These are phyloP conservation scores for Microdochium trichocladiopsis DNA, from an alignment of 2,329 filamentous ascomycete genomes.

Conservation along the genomic window DNA sequence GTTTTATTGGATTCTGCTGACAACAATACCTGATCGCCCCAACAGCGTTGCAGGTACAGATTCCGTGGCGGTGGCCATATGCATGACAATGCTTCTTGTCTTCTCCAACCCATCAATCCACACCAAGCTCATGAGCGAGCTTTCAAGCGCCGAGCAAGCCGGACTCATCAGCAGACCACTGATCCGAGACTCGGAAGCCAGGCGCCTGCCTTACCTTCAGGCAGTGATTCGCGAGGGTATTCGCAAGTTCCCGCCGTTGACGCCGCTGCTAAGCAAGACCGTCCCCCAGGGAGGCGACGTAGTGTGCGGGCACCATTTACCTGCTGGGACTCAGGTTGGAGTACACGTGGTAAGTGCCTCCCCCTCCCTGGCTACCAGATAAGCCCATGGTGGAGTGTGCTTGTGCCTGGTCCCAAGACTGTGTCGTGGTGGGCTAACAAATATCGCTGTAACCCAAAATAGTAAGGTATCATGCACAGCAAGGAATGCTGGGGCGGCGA, in stretches of 20 bases:
- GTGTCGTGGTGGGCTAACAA: not conserved
- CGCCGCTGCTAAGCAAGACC: slow-evolving; percentile 8
- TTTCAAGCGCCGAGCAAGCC: slow-evolving; percentile 6
- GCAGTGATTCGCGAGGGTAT: slow-evolving; percentile 10
- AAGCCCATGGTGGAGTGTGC: no score
- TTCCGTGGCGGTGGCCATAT: slow-evolving; percentile 14
- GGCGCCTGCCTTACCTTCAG: slow-evolving; percentile 7
- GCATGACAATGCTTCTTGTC: slow-evolving; percentile 16
- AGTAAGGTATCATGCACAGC: slow-evolving; percentile 23
- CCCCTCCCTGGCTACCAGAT: no score
- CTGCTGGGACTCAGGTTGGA: slow-evolving; percentile 8
- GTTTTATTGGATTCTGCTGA: no score
- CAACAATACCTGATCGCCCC: no score
- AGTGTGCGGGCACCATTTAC: slow-evolving; percentile 9
- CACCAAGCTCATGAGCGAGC: slow-evolving; percentile 9
- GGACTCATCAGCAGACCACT: slow-evolving; percentile 18
- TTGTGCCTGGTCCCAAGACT: no score
- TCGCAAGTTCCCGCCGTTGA: slow-evolving; percentile 9
- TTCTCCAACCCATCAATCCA: slow-evolving; percentile 13
- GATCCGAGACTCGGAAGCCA: slow-evolving; percentile 15
- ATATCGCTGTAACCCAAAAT: not conserved
- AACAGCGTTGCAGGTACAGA: slow-evolving; percentile 14
- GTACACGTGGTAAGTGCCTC: slow-evolving; percentile 2
- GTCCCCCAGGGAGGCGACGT: slow-evolving; percentile 7
- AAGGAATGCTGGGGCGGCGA: slow-evolving; percentile 23